Conservation (phyloP, 176 grass and related monocot species). For the Eremochloa ophiuroides region DNA sequence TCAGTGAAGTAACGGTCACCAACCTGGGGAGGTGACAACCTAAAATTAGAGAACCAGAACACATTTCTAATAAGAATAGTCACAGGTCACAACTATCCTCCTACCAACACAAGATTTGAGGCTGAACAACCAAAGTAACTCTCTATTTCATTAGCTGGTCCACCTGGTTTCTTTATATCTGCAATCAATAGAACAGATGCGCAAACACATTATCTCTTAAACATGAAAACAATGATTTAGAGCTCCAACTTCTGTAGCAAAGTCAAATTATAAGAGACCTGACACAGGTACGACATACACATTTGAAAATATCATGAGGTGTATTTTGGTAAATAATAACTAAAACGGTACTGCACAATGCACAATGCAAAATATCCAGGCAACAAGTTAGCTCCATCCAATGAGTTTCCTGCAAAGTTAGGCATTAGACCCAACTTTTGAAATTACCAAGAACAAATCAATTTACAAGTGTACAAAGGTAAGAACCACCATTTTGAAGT, state of each 20-base stretch:
- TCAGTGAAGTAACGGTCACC: constrained; percentile 95
- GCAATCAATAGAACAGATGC: constrained; percentile 19
- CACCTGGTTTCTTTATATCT: constrained; percentile 90
- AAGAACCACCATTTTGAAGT: not conserved
- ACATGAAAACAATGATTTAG: not conserved
- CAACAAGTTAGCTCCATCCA: constrained; percentile 22
- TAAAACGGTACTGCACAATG: not conserved
- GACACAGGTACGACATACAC: not conserved
- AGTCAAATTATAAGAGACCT: constrained; percentile 1
- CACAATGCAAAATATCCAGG: not conserved
- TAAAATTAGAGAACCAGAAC: constrained; percentile 17
- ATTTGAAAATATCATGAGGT: not conserved
- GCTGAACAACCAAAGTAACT: constrained; percentile 85
- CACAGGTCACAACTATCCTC: not conserved
- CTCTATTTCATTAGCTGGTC: constrained; percentile 86
- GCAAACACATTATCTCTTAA: not conserved
- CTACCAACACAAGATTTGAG: constrained; percentile 78
- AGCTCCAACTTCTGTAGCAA: not conserved
- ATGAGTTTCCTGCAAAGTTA: not conserved
- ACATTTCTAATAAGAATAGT: not conserved
- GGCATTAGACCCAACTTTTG: not conserved
- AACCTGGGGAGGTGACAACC: constrained; percentile 47
- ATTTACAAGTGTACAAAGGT: not conserved
- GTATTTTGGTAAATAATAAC: not conserved
- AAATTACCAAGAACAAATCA: constrained; percentile 4